Evolutionary conservation across 345 rosid genomes (phyloP).

Genomic region (Pugionium cornutum): DNA sequence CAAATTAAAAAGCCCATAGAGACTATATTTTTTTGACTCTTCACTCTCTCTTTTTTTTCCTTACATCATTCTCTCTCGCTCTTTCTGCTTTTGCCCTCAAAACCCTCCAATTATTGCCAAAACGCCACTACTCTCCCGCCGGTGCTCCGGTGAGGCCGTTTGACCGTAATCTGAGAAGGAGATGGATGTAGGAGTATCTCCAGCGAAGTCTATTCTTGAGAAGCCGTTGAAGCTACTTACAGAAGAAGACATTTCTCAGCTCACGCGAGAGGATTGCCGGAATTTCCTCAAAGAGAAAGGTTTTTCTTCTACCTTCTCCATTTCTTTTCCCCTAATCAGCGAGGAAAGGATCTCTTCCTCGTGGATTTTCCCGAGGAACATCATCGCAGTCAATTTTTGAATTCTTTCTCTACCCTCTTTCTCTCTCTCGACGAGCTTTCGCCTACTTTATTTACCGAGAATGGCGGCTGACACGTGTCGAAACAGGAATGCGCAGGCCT

Average conservation of each 20-base stretch:
- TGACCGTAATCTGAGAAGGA: slow-evolving; percentile 35
- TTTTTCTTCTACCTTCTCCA: slow-evolving; percentile 11
- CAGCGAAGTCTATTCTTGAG: slow-evolving; percentile 67
- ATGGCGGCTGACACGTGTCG: slow-evolving; percentile 55
- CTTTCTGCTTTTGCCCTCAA: slow-evolving; percentile 26
- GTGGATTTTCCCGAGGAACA: slow-evolving; percentile 22
- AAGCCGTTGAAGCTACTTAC: slow-evolving; percentile 79
- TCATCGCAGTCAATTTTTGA: not conserved
- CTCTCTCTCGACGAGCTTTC: not conserved
- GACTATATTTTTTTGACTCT: slow-evolving; percentile 1
- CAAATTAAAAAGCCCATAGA: slow-evolving; percentile 28
- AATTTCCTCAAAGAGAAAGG: slow-evolving; percentile 90
- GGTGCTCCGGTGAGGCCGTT: slow-evolving; percentile 28
- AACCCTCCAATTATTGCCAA: slow-evolving; percentile 35
- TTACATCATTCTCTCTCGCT: not conserved
- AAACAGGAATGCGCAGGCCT: slow-evolving; percentile 89
- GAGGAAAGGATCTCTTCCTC: not conserved
- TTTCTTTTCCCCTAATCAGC: slow-evolving; percentile 36
- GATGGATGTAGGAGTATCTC: slow-evolving; percentile 55
- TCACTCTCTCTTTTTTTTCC: not conserved
- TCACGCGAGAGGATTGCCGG: slow-evolving; percentile 96
- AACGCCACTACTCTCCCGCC: slow-evolving; percentile 43
- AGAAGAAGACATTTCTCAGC: slow-evolving; percentile 96
- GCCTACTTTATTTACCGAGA: not conserved
- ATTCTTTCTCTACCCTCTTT: not conserved